Percentiles rank a stretch among this genome's conserved stretches.
Conservation (phyloP, 2,329 filamentous ascomycete genomes). For the Sclerotinia nivalis region DNA sequence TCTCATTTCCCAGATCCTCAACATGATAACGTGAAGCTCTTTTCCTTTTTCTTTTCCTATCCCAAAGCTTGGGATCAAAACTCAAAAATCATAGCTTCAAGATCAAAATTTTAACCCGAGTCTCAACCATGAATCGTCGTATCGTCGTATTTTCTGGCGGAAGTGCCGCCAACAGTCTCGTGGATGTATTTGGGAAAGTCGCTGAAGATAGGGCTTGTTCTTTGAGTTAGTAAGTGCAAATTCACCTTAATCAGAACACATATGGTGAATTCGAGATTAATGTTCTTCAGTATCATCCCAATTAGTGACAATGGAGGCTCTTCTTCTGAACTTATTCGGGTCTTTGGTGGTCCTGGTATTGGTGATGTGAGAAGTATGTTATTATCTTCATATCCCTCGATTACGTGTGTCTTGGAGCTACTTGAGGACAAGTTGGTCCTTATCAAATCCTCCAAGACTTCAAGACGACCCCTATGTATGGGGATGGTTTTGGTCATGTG, state of each 20-base stretch:
- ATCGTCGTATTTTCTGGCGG: conserved; percentile 88
- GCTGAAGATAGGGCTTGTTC: conserved; percentile 42
- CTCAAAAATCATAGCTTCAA: not conserved
- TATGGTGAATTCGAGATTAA: conserved; percentile 20
- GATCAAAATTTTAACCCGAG: not conserved
- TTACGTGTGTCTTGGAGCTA: not conserved
- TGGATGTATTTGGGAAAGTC: conserved; percentile 77
- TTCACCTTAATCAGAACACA: not conserved
- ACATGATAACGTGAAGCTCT: not conserved
- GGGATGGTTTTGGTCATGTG: not conserved
- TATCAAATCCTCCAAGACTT: not conserved
- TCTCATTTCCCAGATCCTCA: not conserved
- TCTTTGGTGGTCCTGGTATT: conserved; percentile 89
- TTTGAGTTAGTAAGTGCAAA: conserved; percentile 41
- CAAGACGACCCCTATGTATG: not conserved
- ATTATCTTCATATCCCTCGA: not conserved
- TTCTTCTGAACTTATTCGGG: conserved; percentile 88
- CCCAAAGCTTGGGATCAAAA: not conserved
- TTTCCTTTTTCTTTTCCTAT: not conserved
- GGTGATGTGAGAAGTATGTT: conserved; percentile 72
- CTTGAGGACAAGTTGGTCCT: not conserved
- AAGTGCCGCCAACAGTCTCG: conserved; percentile 90
- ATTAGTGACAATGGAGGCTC: conserved; percentile 96
- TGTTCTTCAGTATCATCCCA: conserved; percentile 75
- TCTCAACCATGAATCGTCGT: conserved; percentile 28